These are phyloP conservation scores for Rhododendron griersonianum DNA, from an alignment of 148 eudicot species.

Conservation along the genomic window DNA sequence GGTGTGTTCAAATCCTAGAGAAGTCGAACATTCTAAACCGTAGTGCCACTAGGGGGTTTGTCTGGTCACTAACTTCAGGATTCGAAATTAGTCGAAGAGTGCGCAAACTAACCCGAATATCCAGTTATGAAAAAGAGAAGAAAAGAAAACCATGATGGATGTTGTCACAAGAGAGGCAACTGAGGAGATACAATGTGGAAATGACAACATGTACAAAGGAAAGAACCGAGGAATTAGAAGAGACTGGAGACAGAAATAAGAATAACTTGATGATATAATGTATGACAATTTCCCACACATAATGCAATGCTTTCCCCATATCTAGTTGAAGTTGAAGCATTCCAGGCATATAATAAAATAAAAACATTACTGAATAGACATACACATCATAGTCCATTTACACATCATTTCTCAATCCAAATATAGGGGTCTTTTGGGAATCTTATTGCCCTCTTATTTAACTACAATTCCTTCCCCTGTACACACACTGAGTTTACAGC, in stretches of 20 bases:
- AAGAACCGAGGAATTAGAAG: not conserved
- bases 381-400: not conserved
- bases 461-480: not conserved
- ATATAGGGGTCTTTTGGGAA: not conserved
- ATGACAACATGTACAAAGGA: no score
- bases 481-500: not conserved
- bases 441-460: not conserved
- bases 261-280: not conserved
- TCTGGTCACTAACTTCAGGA: not conserved
- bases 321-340: not conserved
- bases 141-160: not conserved
- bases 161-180: not conserved
- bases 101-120: not conserved
- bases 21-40: not conserved
- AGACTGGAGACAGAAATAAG: not conserved
- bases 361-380: not conserved
- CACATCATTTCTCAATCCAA: not conserved
- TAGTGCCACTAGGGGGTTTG: not conserved
- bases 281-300: not conserved
- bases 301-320: not conserved
- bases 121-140: not conserved
- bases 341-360: not conserved
- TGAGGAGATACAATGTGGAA: not conserved
- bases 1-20: not conserved
- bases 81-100: not conserved